Conservation (phyloP, 768 basidiomycete genomes). For the Dictyophora rubrovolvata region DNA sequence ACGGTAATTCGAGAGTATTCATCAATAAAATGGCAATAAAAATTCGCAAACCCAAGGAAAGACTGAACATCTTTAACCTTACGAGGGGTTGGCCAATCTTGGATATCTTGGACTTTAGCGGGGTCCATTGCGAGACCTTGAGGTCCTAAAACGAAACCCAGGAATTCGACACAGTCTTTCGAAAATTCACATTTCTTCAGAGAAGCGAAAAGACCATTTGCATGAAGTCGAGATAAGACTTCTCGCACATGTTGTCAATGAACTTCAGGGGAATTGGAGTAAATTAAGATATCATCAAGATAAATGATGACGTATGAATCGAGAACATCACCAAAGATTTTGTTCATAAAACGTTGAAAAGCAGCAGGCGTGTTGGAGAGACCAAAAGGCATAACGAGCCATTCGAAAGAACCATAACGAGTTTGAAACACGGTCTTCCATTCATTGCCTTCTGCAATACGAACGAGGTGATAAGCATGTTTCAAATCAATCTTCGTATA, state of each 20-base stretch:
- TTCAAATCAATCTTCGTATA: conserved; percentile 28
- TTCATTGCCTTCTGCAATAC: conserved; percentile 30
- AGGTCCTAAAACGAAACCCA: conserved; percentile 14
- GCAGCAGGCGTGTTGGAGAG: conserved; percentile 30
- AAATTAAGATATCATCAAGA: conserved; percentile 36
- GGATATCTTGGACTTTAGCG: conserved; percentile 13
- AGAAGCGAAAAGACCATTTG: conserved; percentile 26
- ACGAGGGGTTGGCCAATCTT: conserved; percentile 21
- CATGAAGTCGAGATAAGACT: conserved; percentile 19
- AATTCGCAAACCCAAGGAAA: conserved; percentile 27
- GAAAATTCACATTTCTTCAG: conserved; percentile 32
- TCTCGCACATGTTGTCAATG: conserved; percentile 17
- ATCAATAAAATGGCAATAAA: conserved; percentile 24
- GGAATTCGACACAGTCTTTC: conserved; percentile 27
- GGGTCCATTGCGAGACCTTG: conserved; percentile 14
- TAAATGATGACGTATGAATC: conserved; percentile 32
- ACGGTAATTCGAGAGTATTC: conserved; percentile 25
- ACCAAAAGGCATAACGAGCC: conserved; percentile 29
- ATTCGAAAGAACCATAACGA: conserved; percentile 31
- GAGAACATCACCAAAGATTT: conserved; percentile 19
- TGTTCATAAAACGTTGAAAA: conserved; percentile 33
- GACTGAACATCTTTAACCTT: conserved; percentile 31
- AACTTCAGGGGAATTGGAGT: conserved; percentile 16
- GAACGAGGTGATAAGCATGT: conserved; percentile 32
- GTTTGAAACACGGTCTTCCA: conserved; percentile 35